Base-by-base conservation (phyloP, 148 eudicot genomes). In the Pouteria glomerata region DNA sequence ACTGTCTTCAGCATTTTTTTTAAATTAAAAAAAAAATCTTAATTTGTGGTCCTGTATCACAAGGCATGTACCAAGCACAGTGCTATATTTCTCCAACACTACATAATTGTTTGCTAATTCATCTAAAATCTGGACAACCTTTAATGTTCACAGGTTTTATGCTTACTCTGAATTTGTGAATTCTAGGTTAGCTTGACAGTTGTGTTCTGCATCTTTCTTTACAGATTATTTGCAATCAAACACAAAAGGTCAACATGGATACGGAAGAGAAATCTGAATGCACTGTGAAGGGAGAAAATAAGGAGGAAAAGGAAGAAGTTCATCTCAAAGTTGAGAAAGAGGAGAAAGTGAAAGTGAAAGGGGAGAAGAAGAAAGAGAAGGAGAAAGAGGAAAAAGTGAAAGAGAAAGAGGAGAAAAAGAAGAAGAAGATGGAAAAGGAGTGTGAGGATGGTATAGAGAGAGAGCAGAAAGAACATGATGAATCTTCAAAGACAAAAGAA, bases 301-400 rank as follows among this genome's bases (percentile, higher is more conserved):
- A 65, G 11, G 72, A 73, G 57, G 81, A 62, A 61, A 82, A 82
- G 73, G 80, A 82, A 79, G 70, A 82, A 18, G 1, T 68, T 63
- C 75, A 82, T 70, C 55, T 73, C 44, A 72, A 78, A 69, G 79
- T 52, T 1, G 79, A 72, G 82, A 63, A 67, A 33, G 50, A 67
- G 50, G 48, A 41, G 37, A 21, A 23, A 21, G 45, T 30, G 27
- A 58, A 48, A 14, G 45, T 15, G 15, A 13, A 26, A 14, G 33
- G 45, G 21, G 12, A 8, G 35, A 24, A 37, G 35, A 26, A 45
- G 45, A 64, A 74, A 34, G 63, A 45, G 15, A 31, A 45, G 50
- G 23, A 37, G 64, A 58, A 15, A 8, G 56, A 45, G 53, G 18
- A 29, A 37, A 55, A 31, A 7, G 24, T 39, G 12, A 56, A 31